These are phyloP conservation scores for Plectosphaerella cucumerina DNA, from an alignment of 2,329 filamentous ascomycete genomes.

Conservation along the genomic window DNA sequence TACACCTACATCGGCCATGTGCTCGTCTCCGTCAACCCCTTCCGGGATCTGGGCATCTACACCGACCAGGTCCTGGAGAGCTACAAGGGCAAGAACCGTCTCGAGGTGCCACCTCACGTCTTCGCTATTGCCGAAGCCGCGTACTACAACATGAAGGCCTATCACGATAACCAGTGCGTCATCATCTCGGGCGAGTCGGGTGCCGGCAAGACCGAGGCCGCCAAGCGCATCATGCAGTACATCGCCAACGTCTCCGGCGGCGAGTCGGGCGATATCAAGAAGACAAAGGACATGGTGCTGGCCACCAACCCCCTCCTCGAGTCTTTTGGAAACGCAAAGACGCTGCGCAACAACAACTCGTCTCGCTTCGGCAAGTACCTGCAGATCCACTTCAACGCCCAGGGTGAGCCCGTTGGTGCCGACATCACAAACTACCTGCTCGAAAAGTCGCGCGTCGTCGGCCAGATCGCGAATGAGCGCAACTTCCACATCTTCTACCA, in stretches of 20 bases:
- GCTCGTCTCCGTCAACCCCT: constrained; percentile 97
- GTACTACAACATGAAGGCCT: constrained; percentile 99
- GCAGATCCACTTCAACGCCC: constrained; percentile 89
- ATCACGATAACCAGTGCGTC: constrained; percentile 98
- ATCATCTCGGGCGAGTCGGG: constrained; percentile 99
- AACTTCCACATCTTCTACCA: constrained; percentile 99
- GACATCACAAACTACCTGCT: constrained; percentile 98
- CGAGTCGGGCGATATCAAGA: constrained; percentile 78
- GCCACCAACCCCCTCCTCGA: constrained; percentile 96
- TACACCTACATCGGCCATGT: constrained; percentile 99
- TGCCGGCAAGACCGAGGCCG: constrained; percentile 96
- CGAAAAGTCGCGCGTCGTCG: constrained; percentile 91
- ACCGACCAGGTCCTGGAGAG: constrained; percentile 89
- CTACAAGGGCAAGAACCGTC: constrained; percentile 93
- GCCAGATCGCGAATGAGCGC: constrained; percentile 90
- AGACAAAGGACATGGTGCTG: constrained; percentile 99
- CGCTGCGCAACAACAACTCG: constrained; percentile 96
- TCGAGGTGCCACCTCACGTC: constrained; percentile 93
- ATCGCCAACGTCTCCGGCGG: constrained; percentile 95
- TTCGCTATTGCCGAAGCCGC: constrained; percentile 94
- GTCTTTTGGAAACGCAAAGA: constrained; percentile 98
- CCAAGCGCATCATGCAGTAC: constrained; percentile 99
- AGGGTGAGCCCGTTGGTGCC: constrained; percentile 89
- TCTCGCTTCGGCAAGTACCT: constrained; percentile 98
- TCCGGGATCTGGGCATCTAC: constrained; percentile 96